These are phyloP conservation scores for Achaetomium macrosporum DNA, from an alignment of 2,329 filamentous ascomycete genomes.

Conservation along the genomic window DNA sequence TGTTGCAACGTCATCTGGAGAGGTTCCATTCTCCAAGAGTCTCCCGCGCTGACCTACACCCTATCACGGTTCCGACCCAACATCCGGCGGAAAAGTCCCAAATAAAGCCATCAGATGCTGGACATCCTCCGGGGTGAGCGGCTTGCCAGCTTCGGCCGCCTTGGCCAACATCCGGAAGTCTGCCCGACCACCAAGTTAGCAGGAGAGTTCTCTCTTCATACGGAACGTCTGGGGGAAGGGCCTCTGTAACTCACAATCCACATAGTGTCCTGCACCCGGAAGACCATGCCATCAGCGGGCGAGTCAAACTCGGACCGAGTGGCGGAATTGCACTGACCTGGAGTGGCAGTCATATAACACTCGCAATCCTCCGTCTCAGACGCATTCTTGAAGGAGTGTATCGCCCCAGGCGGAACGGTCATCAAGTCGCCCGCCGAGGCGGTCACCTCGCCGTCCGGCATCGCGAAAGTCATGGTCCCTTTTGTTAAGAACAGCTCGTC, in stretches of 20 bases:
- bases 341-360: constrained; percentile 35
- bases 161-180: constrained; percentile 34
- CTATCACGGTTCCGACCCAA: constrained; percentile 31
- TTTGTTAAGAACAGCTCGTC: constrained; percentile 31
- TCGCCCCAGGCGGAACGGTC: constrained; percentile 32
- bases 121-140: constrained; percentile 24
- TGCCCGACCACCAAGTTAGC: constrained; percentile 14
- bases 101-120: constrained; percentile 34
- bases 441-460: constrained; percentile 29
- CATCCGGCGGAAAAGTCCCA: constrained; percentile 32
- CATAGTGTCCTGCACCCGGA: constrained; percentile 28
- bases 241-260: constrained; percentile 30
- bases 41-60: background rate
- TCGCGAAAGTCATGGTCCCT: constrained; percentile 30
- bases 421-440: constrained; percentile 31
- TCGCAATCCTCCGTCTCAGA: constrained; percentile 30
- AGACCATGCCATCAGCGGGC: constrained; percentile 7
- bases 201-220: background rate
- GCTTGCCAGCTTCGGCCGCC: constrained; percentile 24
- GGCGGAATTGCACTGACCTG: constrained; percentile 19
- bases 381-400: constrained; percentile 33
- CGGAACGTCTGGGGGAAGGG: background rate
- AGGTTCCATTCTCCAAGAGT: background rate
- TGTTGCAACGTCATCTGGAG: no score
- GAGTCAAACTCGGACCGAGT: background rate